phyloP scores from a whole-genome alignment of 2,329 filamentous ascomycete species.

The Lecanicillium sp. region DNA sequence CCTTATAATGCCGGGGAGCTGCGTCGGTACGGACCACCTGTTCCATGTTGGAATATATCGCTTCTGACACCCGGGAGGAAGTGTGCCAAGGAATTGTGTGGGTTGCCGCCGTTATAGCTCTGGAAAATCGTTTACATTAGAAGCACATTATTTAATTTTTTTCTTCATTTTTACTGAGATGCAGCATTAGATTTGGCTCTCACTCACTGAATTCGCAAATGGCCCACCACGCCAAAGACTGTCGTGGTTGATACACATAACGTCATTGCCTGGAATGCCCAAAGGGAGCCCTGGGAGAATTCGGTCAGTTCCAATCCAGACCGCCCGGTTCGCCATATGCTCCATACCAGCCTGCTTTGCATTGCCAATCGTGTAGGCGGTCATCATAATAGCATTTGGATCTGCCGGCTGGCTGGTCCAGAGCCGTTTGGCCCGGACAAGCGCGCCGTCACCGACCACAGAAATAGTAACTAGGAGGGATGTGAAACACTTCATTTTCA shows the following conservation, averaged over 20 bases:
- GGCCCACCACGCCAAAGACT: conserved; percentile 43
- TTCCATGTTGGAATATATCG: conserved; percentile 40
- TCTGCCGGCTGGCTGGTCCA: conserved; percentile 8
- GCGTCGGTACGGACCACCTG: conserved; percentile 31
- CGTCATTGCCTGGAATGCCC: conserved; percentile 33
- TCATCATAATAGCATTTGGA: conserved; percentile 18
- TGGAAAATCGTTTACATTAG: conserved; percentile 12
- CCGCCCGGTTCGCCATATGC: not conserved
- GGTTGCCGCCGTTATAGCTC: conserved; percentile 41
- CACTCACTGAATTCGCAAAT: conserved; percentile 31
- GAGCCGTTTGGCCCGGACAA: too few relatives aligned
- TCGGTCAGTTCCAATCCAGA: not conserved
- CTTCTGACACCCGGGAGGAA: conserved; percentile 34
- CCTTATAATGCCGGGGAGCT: too few relatives aligned
- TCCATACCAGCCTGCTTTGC: conserved; percentile 33
- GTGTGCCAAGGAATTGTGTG: conserved; percentile 21
- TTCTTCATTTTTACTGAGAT: too few relatives aligned
- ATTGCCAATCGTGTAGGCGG: conserved; percentile 40
- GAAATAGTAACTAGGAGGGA: too few relatives aligned
- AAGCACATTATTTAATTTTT: too few relatives aligned
- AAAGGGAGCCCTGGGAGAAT: conserved; percentile 27
- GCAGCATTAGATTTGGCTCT: not conserved
- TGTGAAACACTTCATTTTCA: too few relatives aligned
- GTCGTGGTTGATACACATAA: conserved; percentile 38
- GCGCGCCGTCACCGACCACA: too few relatives aligned